Conservation (phyloP, 805 yeast genomes). For the Candida parachauliodes region DNA sequence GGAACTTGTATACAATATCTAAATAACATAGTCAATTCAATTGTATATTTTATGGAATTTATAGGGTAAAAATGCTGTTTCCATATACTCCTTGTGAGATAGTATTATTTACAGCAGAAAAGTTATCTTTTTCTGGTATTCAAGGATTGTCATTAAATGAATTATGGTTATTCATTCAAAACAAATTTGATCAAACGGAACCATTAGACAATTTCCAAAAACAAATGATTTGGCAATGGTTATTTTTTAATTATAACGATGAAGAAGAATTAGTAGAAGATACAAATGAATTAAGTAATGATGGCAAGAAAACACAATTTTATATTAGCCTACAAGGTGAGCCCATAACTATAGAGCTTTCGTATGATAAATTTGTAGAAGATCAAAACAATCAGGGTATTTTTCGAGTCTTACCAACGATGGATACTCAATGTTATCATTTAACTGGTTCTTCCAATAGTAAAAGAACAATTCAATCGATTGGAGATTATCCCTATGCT, state of each 20-base stretch:
- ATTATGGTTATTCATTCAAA: slow-evolving; percentile 23
- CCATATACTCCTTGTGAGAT: slow-evolving; percentile 25
- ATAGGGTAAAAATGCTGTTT: slow-evolving; percentile 13
- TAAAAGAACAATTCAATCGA: slow-evolving; percentile 44
- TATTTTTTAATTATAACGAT: slow-evolving; percentile 21
- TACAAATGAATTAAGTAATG: background rate
- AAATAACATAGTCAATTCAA: background rate
- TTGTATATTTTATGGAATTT: background rate
- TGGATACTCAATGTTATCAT: slow-evolving; percentile 54
- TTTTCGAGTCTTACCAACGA: slow-evolving; percentile 36
- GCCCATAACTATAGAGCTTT: slow-evolving; percentile 15
- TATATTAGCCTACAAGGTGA: slow-evolving; percentile 5
- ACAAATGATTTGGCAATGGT: slow-evolving; percentile 38
- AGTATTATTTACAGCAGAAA: slow-evolving; percentile 20
- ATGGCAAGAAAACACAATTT: slow-evolving; percentile 2
- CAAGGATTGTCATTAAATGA: slow-evolving; percentile 24
- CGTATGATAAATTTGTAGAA: slow-evolving; percentile 16
- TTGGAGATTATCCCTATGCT: slow-evolving; percentile 53
- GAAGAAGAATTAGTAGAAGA: slow-evolving; percentile 12
- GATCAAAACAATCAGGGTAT: slow-evolving; percentile 14
- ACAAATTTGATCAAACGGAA: slow-evolving; percentile 15
- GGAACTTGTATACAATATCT: too few species aligned
- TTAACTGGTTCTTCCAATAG: slow-evolving; percentile 49
- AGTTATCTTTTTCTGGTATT: slow-evolving; percentile 31
- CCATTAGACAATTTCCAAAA: slow-evolving; percentile 33